Evolutionary conservation across 768 basidiomycete genomes (phyloP), one percentile per base, ranked within the genome.

Genomic region (Mycena rosella): DNA sequence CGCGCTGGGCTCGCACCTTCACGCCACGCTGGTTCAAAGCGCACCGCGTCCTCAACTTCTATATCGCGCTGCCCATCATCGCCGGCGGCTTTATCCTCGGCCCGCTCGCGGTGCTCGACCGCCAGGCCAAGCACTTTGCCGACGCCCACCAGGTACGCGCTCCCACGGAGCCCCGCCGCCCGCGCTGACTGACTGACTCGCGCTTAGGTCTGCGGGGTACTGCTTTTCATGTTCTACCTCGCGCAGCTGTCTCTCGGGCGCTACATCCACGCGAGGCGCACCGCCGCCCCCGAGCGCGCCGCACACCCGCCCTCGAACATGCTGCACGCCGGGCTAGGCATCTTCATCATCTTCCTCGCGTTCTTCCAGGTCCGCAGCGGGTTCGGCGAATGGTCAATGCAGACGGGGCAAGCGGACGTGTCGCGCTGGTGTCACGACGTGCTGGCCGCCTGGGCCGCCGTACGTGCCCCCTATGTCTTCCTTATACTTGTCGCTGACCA

Each of bases 261-360:
- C 7, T 82, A 84, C 61, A 86, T 89, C 58, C 88, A 90, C 75
- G 38, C 78, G 24, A 42, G 79, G 79, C 65, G 71, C 77, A n/a
- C n/a, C n/a, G 48, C 78, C 74, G 30, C 74, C 72, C 32, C 64
- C 71, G 60, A 76, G 52, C 73, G 74, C 22, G 65, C 69, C 13
- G 76, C 76, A 20, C 88, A 87, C 57, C 89, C 87, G 24, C 83
- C 84, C 18, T 79, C 79, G 2, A 90, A 91, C 73, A 81, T 89
- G 67, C 49, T 86, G 10, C 91, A 92, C 69, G 85, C 88, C 47
- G 70, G 78, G 11, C 71, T 89, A 0, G 91, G 90, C 0, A 67
- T 90, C 30, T 71, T 75, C 2, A 79, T 86, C 59, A 80, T 91
- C 59, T 77, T 73, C 4, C 70, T 88, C 4, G 83, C 89, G 14